phyloP scores from a whole-genome alignment of 1,139 yeast species.

The Yamadazyma membranifaciens region DNA sequence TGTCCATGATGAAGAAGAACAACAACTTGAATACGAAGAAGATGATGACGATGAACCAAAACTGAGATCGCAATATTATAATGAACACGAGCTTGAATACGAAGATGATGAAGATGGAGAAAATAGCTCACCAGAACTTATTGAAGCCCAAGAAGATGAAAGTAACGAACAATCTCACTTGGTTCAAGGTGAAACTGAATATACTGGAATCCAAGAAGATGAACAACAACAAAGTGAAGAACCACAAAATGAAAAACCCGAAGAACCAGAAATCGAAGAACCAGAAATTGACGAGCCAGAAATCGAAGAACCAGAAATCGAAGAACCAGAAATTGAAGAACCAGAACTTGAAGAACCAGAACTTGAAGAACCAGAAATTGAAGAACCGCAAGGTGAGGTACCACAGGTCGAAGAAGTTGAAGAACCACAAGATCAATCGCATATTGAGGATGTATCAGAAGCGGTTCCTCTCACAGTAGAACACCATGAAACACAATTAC shows the following conservation, averaged over 20 bases:
- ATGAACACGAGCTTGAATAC: conserved; percentile 1
- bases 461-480: background rate
- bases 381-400: conserved; percentile 5
- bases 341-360: background rate
- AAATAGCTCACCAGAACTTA: background rate
- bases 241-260: background rate
- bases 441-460: background rate
- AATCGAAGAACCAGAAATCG: background rate
- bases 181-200: conserved; percentile 1
- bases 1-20: background rate
- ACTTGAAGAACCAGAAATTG: conserved; percentile 2
- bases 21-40: background rate
- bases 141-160: background rate
- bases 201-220: background rate
- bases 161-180: background rate
- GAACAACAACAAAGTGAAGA: background rate
- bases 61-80: background rate
- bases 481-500: background rate
- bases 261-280: background rate
- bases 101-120: conserved; percentile 3
- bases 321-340: background rate
- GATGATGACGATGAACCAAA: background rate
- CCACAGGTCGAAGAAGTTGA: conserved; percentile 1
- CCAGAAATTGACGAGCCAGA: background rate
- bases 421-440: background rate